Percentiles rank a stretch among this genome's conserved stretches.
These are phyloP conservation scores for Piloderma croceum DNA, from an alignment of 768 basidiomycete species.

Conservation along the genomic window DNA sequence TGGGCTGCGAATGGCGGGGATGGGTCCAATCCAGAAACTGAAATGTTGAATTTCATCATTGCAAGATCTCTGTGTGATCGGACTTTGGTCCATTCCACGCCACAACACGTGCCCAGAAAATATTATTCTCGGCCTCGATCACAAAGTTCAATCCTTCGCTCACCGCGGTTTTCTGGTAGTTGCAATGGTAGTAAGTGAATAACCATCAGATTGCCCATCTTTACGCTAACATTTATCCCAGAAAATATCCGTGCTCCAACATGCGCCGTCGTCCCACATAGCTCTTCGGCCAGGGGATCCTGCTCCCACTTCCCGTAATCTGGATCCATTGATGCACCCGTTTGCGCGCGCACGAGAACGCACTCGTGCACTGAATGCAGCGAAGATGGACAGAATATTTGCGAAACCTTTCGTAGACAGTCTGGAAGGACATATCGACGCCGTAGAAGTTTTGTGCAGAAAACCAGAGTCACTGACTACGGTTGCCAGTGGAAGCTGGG, in stretches of 20 bases:
- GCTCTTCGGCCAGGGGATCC: slow-evolving; percentile 76
- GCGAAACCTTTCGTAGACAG: slow-evolving; percentile 93
- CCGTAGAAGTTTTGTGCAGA: slow-evolving; percentile 79
- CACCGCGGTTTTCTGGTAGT: too few relatives aligned
- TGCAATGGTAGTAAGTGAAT: too few relatives aligned
- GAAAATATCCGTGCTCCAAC: slow-evolving; percentile 87
- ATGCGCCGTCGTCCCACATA: slow-evolving; percentile 69
- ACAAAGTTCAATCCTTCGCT: too few relatives aligned
- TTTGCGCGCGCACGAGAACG: slow-evolving; percentile 91
- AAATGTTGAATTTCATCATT: too few relatives aligned
- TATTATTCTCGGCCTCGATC: too few relatives aligned
- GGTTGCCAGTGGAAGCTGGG: slow-evolving; percentile 91
- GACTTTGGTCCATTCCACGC: too few relatives aligned
- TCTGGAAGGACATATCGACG: slow-evolving; percentile 90
- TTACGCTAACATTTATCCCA: too few relatives aligned
- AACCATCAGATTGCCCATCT: too few relatives aligned
- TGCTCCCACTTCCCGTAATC: slow-evolving; percentile 84
- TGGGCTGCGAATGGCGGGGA: too few relatives aligned
- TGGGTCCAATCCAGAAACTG: too few relatives aligned
- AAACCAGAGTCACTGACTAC: slow-evolving; percentile 68
- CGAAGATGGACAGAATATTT: slow-evolving; percentile 96
- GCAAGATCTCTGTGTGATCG: too few relatives aligned
- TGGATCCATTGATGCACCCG: slow-evolving; percentile 93
- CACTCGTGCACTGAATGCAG: slow-evolving; percentile 88
- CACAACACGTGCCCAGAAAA: too few relatives aligned